These are phyloP conservation scores for Naganishia liquefaciens DNA, from an alignment of 1,284 basidiomycete genomes.

Conservation along the genomic window DNA sequence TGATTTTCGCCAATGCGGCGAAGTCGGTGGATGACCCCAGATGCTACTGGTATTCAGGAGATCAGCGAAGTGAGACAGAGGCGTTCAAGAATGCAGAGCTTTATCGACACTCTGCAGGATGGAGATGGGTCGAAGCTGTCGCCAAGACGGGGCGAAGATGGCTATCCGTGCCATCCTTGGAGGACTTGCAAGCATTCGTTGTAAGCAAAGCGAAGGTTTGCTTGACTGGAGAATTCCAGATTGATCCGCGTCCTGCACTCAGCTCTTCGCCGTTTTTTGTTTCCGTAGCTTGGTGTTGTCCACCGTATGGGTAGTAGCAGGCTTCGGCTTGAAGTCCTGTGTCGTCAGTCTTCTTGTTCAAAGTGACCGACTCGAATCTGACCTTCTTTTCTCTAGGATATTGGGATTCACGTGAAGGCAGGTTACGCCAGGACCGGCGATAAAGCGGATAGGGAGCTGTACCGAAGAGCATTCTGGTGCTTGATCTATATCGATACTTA, in stretches of 20 bases:
- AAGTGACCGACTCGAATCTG: no score
- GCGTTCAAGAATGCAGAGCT: conserved; percentile 44
- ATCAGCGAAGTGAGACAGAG: conserved; percentile 47
- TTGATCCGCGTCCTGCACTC: conserved; percentile 54
- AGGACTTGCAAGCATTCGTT: conserved; percentile 68
- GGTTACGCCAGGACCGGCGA: conserved; percentile 43
- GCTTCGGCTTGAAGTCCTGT: conserved; percentile 68
- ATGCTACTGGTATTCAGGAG: conserved; percentile 56
- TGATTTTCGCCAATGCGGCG: conserved; percentile 73
- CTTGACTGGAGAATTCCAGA: background rate
- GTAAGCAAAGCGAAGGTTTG: conserved; percentile 47
- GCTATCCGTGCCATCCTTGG: conserved; percentile 64
- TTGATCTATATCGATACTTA: conserved; percentile 56
- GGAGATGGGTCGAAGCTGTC: conserved; percentile 72
- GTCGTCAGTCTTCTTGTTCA: conserved; percentile 46
- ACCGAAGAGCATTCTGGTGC: conserved; percentile 79
- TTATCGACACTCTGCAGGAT: conserved; percentile 64
- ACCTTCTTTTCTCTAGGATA: conserved; percentile 41
- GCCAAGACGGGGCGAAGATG: conserved; percentile 60
- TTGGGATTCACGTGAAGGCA: conserved; percentile 51
- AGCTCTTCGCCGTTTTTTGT: conserved; percentile 52
- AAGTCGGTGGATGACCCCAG: conserved; percentile 67
- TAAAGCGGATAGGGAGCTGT: conserved; percentile 64
- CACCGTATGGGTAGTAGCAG: conserved; percentile 69
- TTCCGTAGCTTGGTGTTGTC: conserved; percentile 68